Evolutionary conservation across 495 filamentous ascomycete genomes (phyloP).

Genomic region (Aspergillus nanangensis): DNA sequence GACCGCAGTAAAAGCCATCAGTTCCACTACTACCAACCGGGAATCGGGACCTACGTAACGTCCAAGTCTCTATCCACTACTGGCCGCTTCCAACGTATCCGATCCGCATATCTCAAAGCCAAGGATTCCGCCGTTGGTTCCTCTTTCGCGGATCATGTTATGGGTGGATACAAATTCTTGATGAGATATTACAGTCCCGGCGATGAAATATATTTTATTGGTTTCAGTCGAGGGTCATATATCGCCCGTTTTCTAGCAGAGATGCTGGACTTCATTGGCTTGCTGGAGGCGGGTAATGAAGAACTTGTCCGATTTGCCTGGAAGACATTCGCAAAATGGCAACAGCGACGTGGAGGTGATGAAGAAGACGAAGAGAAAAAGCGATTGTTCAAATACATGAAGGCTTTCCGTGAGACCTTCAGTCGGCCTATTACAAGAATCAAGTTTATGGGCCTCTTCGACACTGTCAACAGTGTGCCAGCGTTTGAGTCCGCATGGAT

Average conservation of each 20-base stretch:
- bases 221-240: constrained; percentile 84
- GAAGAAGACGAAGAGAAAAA: constrained; percentile 56
- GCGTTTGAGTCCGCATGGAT: constrained; percentile 83
- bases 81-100: constrained; percentile 56
- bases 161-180: constrained; percentile 82
- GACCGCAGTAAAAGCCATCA: constrained; percentile 49
- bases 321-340: constrained; percentile 87
- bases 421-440: constrained; percentile 72
- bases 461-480: constrained; percentile 73
- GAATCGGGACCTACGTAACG: constrained; percentile 80
- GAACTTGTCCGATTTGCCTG: constrained; percentile 81
- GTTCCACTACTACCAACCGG: constrained; percentile 51
- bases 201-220: constrained; percentile 78
- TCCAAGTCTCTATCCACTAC: constrained; percentile 64
- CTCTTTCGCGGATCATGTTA: constrained; percentile 78
- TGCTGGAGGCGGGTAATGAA: constrained; percentile 80
- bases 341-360: constrained; percentile 54
- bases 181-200: constrained; percentile 82
- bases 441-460: constrained; percentile 44
- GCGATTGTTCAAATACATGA: constrained; percentile 72
- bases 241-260: constrained; percentile 82
- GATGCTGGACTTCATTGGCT: constrained; percentile 80
- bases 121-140: constrained; percentile 83
- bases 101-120: constrained; percentile 74
- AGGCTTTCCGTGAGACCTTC: constrained; percentile 81